Evolutionary conservation across 140 eudicot genomes (phyloP), one percentile per base, ranked within the genome.

Genomic region (Flaveria floridana): DNA sequence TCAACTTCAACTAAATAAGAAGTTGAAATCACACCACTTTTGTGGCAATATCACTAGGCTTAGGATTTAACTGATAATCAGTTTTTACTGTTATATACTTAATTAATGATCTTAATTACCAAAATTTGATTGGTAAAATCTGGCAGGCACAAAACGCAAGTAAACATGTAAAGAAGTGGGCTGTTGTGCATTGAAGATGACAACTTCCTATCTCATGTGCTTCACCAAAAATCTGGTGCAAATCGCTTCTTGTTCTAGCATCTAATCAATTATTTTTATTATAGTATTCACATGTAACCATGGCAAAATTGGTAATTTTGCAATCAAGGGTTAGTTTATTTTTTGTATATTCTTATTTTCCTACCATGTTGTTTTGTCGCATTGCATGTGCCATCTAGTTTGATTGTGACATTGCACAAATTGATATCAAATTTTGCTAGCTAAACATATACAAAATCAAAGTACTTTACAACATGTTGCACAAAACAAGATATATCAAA

Each of bases 101-200:
- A 10, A 20, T 34, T 6, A 34, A 51, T 1, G 50, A 34, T 48
- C 44, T 68, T 55, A 37, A 0, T 50, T 14, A 61, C 28, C 6
- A 16, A 23, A 14, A 37, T 23, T 61, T 19, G 30, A n/a, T 39
- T 68, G 56, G 26, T 76, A 61, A 25, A 41, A 57, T 52, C 25
- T 75, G 66, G 73, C 85, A 89, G 96, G 94, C 94, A n/a, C 82
- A 79, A 48, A 87, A 82, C 71, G 96, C 89, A 64, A 85, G 77
- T 20, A 72, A 26, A 70, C 94, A 82, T 62, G 81, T 89, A 16
- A 74, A 65, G 70, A 87, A 89, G 73, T 89, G 94, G 94, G 85
- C 86, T 39, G 83, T 70, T 68, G 67, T 70, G 59, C 65, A 68
- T 68, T 82, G 72, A 82, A n/a, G 53, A 57, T 53, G 73, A 73